phyloP scores from a whole-genome alignment of 345 rosid genomes.

The Salix suchowensis region DNA sequence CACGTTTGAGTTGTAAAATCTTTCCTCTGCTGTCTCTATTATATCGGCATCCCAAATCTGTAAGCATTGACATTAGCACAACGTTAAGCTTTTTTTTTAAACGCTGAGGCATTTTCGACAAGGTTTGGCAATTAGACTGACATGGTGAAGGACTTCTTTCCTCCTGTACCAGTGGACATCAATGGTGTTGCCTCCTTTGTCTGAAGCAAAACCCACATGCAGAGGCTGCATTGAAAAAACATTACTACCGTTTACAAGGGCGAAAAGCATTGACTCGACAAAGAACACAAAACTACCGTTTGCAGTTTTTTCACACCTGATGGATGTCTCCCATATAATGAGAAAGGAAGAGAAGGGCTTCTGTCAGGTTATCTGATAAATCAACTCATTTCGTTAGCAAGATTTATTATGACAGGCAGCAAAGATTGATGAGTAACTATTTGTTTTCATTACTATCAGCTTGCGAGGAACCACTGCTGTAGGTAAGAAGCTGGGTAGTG shows the following conservation, averaged over 20 bases:
- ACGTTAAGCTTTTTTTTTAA: too few species aligned
- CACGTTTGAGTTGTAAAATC: constrained; percentile 42
- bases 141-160: constrained; percentile 80
- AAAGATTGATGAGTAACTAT: not conserved
- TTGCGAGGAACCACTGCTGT: constrained; percentile 33
- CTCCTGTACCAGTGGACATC: constrained; percentile 81
- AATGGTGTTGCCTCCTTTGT: constrained; percentile 78
- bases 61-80: constrained; percentile 2
- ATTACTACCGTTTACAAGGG: not conserved
- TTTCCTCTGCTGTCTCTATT: constrained; percentile 62
- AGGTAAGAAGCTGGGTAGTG: constrained; percentile 79
- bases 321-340: constrained; percentile 92
- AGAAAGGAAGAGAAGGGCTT: constrained; percentile 80
- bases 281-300: not conserved
- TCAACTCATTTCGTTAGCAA: not conserved
- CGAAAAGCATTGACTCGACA: not conserved
- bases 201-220: constrained; percentile 70
- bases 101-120: not conserved
- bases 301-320: constrained; percentile 41
- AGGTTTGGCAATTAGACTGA: constrained; percentile 20
- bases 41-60: constrained; percentile 80
- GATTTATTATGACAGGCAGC: not conserved
- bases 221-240: constrained; percentile 50
- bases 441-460: constrained; percentile 41
- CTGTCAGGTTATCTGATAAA: constrained; percentile 73